Percentiles rank a stretch among this genome's conserved stretches.
phyloP scores from a whole-genome alignment of 345 rosid species.

The Triadica sebifera region DNA sequence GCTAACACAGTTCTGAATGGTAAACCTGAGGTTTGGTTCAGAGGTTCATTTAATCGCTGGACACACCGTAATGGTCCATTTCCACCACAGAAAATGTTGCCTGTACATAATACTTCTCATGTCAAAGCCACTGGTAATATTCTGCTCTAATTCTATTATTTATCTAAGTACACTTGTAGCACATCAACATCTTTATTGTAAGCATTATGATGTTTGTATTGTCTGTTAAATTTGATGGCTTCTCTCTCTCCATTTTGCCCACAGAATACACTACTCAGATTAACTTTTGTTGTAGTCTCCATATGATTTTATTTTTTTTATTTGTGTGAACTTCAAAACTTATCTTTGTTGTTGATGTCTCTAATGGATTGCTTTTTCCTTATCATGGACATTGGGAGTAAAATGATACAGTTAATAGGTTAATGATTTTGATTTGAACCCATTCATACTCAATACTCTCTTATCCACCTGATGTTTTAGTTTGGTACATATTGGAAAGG shows the following conservation, averaged over 20 bases:
- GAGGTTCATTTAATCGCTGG: constrained; percentile 94
- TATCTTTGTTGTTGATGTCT: neutral
- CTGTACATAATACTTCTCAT: constrained; percentile 50
- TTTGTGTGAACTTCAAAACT: constrained; percentile 3
- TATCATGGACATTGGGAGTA: neutral
- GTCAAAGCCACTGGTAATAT: constrained; percentile 61
- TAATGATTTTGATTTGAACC: no score
- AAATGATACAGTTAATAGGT: no score
- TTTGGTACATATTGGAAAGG: neutral
- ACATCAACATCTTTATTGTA: neutral
- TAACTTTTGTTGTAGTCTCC: neutral
- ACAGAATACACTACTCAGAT: neutral
- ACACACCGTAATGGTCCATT: constrained; percentile 69
- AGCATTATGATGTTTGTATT: neutral
- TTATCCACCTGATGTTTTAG: no score
- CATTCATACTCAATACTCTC: no score
- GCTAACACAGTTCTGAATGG: constrained; percentile 75
- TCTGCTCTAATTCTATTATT: constrained; percentile 11
- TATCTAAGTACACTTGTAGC: neutral
- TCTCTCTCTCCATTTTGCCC: neutral
- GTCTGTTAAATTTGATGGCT: neutral
- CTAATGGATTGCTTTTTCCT: no score
- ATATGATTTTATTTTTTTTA: neutral
- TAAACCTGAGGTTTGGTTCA: constrained; percentile 85
- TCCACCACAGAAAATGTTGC: constrained; percentile 81